Base-by-base conservation (phyloP, 768 basidiomycete species). In the Mycena rebaudengoi region DNA sequence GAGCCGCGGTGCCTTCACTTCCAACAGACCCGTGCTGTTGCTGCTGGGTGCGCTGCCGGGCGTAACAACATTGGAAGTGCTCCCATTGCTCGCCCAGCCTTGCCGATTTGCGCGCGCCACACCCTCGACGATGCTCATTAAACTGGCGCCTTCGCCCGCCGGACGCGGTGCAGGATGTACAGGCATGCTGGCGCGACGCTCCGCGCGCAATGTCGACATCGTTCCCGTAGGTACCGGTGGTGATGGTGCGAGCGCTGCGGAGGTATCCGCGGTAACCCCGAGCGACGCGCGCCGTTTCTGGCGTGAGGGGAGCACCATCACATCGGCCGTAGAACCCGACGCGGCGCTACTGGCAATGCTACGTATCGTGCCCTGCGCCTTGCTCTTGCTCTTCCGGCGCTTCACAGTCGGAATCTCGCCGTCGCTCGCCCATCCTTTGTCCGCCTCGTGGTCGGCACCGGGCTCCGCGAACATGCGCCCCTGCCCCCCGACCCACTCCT, bases 71-170 rank as follows among this genome's bases (percentile, higher is more conserved):
- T 67, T 69, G 69, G 71, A 75, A 11, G 53, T 41, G 28, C 40
- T 74, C 63, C 55, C 73, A 51, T 55, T 77, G 72, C 30, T 51
- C 20, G 33, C 58, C 73, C 71, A 67, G 41, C 69, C 60, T 23
- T 70, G 54, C 57, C 78, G 71, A 52, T 82, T 82, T 57, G 75
- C 68, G 45, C 76, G 76, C 25, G 88, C 73, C 44, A 91, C 86
- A 58, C 80, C 84, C 69, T 91, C 89, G 10, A 92, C 86, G 65
- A 92, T 87, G 68, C 85, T 87, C 88, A 91, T 88, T 71, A 91
- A 74, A 41, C 84, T 89, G 39, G 69, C 69, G 3, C 66, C 54
- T 33, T 66, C 68, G 8, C 43, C 65, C 5, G 35, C 11, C 26
- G 50, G 7, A 1, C 60, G 50, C 12, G 64, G 57, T 14, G 29